Conservation (phyloP, 2,329 filamentous ascomycete genomes). For the Neocucurbitaria cava region DNA sequence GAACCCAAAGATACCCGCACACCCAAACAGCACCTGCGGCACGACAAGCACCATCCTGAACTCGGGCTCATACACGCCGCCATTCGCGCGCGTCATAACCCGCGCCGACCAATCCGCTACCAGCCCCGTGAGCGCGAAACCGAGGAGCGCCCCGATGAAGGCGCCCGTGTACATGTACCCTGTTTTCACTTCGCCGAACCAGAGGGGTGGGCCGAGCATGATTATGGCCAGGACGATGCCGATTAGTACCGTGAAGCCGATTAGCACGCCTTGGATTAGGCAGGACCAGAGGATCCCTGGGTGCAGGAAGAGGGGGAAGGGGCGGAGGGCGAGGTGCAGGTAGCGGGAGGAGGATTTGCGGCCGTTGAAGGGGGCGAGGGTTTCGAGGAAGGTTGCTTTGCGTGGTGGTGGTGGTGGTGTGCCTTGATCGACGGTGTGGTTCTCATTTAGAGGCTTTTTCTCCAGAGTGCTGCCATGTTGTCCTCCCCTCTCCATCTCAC, state of each 20-base stretch:
- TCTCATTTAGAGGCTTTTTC: slow-evolving; percentile 2
- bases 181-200: slow-evolving; percentile 81
- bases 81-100: slow-evolving; percentile 74
- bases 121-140: slow-evolving; percentile 76
- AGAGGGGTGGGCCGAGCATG: slow-evolving; percentile 81
- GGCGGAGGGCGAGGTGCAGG: slow-evolving; percentile 66
- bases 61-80: slow-evolving; percentile 87
- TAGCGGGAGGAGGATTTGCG: slow-evolving; percentile 81
- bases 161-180: slow-evolving; percentile 83
- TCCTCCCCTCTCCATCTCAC: slow-evolving; percentile 6
- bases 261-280: slow-evolving; percentile 85
- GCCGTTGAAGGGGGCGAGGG: slow-evolving; percentile 76
- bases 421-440: background rate
- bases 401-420: slow-evolving; percentile 37
- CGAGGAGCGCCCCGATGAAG: slow-evolving; percentile 81
- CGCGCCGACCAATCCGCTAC: slow-evolving; percentile 76
- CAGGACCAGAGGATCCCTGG: slow-evolving; percentile 51
- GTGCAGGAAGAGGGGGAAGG: slow-evolving; percentile 47
- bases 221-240: slow-evolving; percentile 84
- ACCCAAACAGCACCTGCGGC: slow-evolving; percentile 79
- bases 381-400: slow-evolving; percentile 65
- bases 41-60: slow-evolving; percentile 84
- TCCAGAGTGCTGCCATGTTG: background rate
- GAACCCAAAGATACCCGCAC: slow-evolving; percentile 83
- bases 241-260: slow-evolving; percentile 93